Percentiles rank a stretch among this genome's conserved stretches.
Evolutionary conservation across 1,284 basidiomycete genomes (phyloP).

Genomic region (Fereydounia khargensis): DNA sequence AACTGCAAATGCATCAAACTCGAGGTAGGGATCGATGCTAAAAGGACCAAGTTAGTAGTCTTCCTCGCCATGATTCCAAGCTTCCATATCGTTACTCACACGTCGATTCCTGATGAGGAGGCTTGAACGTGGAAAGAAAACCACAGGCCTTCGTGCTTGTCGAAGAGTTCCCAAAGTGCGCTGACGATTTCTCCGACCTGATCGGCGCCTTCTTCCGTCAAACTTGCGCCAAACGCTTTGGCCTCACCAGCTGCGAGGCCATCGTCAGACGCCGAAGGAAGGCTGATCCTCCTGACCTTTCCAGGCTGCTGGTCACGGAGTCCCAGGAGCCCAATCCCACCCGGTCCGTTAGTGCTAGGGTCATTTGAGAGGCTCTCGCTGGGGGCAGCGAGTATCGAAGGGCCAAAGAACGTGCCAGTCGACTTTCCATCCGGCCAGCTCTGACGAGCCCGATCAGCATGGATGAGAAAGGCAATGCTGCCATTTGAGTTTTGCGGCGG

Average conservation of each 20-base stretch:
- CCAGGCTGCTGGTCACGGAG: conserved; percentile 2
- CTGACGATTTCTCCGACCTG: background rate
- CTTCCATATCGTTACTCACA: conserved; percentile 1
- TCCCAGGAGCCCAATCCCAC: conserved; percentile 28
- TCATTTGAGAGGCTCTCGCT: background rate
- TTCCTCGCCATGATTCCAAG: background rate
- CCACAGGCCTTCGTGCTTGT: conserved; percentile 34
- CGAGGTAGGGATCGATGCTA: conserved; percentile 19
- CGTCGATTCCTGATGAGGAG: background rate
- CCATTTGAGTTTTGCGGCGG: background rate
- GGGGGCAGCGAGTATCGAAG: conserved; percentile 20
- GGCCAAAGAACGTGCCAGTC: conserved; percentile 14
- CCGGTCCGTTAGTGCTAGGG: conserved; percentile 5
- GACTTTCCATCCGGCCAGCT: conserved; percentile 5
- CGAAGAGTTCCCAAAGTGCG: conserved; percentile 27
- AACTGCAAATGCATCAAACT: conserved; percentile 40
- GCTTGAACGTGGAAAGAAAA: no score
- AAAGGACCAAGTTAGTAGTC: background rate
- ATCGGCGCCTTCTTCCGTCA: background rate
- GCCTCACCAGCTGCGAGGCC: background rate
- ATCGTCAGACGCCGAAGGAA: conserved; percentile 3
- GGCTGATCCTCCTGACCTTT: background rate
- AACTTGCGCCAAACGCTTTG: background rate
- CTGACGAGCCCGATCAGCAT: conserved; percentile 27
- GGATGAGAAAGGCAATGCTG: conserved; percentile 29